Evolutionary conservation across 495 filamentous ascomycete species (phyloP).

Genomic region (Penicillium alfredii): DNA sequence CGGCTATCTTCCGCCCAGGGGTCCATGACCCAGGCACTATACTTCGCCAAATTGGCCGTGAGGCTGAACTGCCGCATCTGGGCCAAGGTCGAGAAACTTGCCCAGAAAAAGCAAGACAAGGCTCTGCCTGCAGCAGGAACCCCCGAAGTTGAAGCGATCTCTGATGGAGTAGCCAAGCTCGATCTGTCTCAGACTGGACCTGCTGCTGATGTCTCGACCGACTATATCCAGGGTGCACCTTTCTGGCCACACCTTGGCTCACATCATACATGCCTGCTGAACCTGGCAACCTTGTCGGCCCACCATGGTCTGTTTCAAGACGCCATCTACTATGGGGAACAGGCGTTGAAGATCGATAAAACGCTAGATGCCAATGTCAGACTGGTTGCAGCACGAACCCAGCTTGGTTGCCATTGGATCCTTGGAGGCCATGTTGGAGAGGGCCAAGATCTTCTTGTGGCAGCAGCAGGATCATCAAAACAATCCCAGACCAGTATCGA

Average conservation of each 20-base stretch:
- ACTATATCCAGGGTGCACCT: conserved; percentile 50
- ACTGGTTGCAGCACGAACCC: conserved; percentile 44
- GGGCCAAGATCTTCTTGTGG: conserved; percentile 53
- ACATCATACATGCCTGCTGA: conserved; percentile 60
- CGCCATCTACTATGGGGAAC: conserved; percentile 81
- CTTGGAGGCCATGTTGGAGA: conserved; percentile 56
- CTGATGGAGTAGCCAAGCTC: conserved; percentile 40
- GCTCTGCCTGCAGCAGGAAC: conserved; percentile 11
- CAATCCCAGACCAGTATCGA: conserved; percentile 41
- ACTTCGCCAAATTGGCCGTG: conserved; percentile 60
- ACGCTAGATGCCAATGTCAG: conserved; percentile 58
- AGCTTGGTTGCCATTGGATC: conserved; percentile 59
- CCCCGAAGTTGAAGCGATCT: conserved; percentile 37
- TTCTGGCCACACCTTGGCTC: conserved; percentile 78
- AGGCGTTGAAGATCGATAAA: conserved; percentile 72
- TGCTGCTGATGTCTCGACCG: conserved; percentile 19
- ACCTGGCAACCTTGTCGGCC: conserved; percentile 69
- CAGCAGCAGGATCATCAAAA: conserved; percentile 39
- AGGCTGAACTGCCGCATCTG: conserved; percentile 63
- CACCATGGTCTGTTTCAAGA: conserved; percentile 84
- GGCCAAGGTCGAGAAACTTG: conserved; percentile 55
- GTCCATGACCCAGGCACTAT: conserved; percentile 56
- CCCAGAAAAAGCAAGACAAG: conserved; percentile 33
- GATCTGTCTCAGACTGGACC: conserved; percentile 29
- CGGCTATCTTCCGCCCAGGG: conserved; percentile 59